Conservation (phyloP, 306 rosid genomes). For the Macrotyloma uniflorum region DNA sequence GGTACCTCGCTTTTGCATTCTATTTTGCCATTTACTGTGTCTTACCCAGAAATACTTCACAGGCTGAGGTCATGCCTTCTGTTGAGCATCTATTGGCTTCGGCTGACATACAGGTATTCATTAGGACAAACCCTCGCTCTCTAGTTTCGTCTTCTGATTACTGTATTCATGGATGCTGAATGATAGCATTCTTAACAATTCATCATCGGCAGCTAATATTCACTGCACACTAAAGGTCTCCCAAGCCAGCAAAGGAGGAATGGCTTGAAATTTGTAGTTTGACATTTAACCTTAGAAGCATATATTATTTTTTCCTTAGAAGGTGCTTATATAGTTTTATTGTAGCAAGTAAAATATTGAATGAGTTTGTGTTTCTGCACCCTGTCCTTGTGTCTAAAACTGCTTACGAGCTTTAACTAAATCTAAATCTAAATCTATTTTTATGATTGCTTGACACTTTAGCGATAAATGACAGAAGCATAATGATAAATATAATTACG, state of each 20-base stretch:
- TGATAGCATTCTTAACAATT: conserved; percentile 21
- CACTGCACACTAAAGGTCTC: conserved; percentile 8
- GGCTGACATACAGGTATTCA: conserved; percentile 79
- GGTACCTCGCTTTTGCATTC: conserved; percentile 52
- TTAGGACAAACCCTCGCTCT: neutral
- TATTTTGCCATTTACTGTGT: conserved; percentile 30
- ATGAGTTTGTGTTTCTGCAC: conserved; percentile 17
- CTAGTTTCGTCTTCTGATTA: conserved; percentile 28
- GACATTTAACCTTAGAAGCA: conserved; percentile 19
- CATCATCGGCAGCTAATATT: neutral
- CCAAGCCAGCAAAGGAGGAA: conserved; percentile 4
- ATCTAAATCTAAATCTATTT: neutral
- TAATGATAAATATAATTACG: neutral
- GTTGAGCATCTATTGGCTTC: conserved; percentile 77
- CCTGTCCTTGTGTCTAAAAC: neutral
- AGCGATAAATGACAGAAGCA: neutral
- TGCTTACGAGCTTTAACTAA: conserved; percentile 27
- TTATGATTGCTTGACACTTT: neutral
- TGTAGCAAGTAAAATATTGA: neutral
- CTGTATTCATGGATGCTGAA: conserved; percentile 17
- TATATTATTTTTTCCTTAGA: neutral
- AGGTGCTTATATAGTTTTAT: neutral
- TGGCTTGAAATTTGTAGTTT: neutral
- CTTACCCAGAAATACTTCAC: conserved; percentile 42
- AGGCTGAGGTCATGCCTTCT: conserved; percentile 95